Percentiles rank a stretch among this genome's conserved stretches.
Evolutionary conservation across 2,329 filamentous ascomycete species (phyloP).

Genomic region (Exophiala phaeomuriformis): DNA sequence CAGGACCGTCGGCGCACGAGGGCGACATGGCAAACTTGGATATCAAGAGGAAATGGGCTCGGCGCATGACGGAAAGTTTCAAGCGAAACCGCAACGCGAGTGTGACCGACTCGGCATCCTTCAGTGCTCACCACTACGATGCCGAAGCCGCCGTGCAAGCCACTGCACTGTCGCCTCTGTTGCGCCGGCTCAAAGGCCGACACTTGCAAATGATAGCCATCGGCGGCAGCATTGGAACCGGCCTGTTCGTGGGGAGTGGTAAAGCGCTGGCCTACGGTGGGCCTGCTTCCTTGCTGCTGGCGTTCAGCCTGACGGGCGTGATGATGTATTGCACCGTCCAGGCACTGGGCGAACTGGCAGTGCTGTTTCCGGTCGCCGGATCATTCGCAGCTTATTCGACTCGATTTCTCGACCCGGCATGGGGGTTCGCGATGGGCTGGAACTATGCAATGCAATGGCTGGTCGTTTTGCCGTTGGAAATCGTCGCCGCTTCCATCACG

Average conservation of each 20-base stretch:
- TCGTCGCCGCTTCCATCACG: slow-evolving; percentile 72
- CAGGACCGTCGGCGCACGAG: slow-evolving; percentile 19
- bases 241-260: slow-evolving; percentile 80
- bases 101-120: slow-evolving; percentile 21
- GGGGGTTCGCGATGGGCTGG: slow-evolving; percentile 42
- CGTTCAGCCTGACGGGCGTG: slow-evolving; percentile 69
- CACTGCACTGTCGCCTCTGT: slow-evolving; percentile 28
- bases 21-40: slow-evolving; percentile 21
- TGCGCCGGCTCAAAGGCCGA: slow-evolving; percentile 29
- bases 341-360: slow-evolving; percentile 82
- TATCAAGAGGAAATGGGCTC: slow-evolving; percentile 16
- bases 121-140: slow-evolving; percentile 27
- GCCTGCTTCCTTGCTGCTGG: slow-evolving; percentile 68
- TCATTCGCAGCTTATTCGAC: slow-evolving; percentile 91
- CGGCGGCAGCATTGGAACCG: slow-evolving; percentile 83
- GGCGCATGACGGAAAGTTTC: slow-evolving; percentile 29
- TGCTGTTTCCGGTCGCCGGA: slow-evolving; percentile 81
- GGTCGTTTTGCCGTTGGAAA: slow-evolving; percentile 69
- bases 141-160: slow-evolving; percentile 28
- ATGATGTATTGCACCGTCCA: slow-evolving; percentile 93
- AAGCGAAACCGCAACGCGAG: slow-evolving; percentile 30
- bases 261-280: slow-evolving; percentile 57
- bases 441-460: slow-evolving; percentile 77
- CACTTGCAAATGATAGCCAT: slow-evolving; percentile 54
- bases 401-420: slow-evolving; percentile 74